A percentile compares a stretch with the other conserved stretches of the same genome.
Conservation (phyloP, 768 basidiomycete genomes). For the Podaxis sp. region DNA sequence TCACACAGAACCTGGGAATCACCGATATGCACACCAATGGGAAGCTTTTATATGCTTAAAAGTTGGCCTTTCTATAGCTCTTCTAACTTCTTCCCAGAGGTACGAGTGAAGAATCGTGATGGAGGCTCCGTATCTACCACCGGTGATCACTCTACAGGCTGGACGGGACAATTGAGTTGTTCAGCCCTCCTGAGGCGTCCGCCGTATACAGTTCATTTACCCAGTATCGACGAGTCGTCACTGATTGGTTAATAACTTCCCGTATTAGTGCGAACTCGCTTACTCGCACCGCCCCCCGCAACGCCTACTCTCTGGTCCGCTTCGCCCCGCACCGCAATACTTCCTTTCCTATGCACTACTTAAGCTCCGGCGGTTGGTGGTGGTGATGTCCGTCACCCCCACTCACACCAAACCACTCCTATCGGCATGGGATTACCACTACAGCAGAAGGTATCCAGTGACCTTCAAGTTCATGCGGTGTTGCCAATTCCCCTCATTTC, state of each 20-base stretch:
- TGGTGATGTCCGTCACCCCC: background rate
- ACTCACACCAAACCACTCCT: background rate
- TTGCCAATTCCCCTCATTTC: background rate
- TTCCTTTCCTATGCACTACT: background rate
- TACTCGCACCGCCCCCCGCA: background rate
- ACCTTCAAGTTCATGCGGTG: background rate
- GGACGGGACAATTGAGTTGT: background rate
- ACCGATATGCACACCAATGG: background rate
- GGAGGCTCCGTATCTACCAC: background rate
- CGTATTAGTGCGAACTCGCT: background rate
- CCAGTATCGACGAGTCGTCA: background rate
- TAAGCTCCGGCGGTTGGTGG: background rate
- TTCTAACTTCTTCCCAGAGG: background rate
- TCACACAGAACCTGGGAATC: background rate
- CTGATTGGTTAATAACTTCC: background rate
- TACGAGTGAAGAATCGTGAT: background rate
- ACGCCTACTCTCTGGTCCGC: background rate
- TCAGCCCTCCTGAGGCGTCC: background rate
- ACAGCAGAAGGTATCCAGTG: background rate
- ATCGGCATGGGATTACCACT: background rate
- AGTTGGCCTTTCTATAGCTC: background rate
- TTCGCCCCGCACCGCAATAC: constrained; percentile 6
- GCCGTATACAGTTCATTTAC: background rate
- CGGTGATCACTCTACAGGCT: background rate
- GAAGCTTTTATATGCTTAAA: background rate